A percentile compares a stretch with the other conserved stretches of the same genome.
Evolutionary conservation across 2,329 filamentous ascomycete species (phyloP).

Genomic region (Sarocladiaceae sp.): DNA sequence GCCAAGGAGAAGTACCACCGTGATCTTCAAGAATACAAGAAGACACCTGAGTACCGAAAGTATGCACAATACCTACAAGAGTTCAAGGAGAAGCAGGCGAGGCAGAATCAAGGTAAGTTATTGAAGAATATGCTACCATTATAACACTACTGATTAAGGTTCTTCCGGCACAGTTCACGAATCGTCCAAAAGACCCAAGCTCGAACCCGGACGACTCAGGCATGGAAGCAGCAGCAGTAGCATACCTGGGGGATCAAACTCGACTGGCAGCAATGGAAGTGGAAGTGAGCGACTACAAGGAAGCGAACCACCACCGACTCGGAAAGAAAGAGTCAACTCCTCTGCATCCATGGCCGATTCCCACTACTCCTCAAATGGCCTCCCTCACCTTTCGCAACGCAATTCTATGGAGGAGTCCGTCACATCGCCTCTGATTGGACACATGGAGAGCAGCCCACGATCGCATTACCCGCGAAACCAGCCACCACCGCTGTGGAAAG

Average conservation of each 20-base stretch:
- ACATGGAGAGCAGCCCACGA: conserved; percentile 30
- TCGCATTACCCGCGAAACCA: conserved; percentile 22
- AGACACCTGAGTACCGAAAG: conserved; percentile 63
- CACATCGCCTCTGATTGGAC: conserved; percentile 36
- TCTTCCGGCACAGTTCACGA: neutral
- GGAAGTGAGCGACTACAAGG: conserved; percentile 43
- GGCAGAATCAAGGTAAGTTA: conserved; percentile 50
- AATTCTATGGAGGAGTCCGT: conserved; percentile 38
- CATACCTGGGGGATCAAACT: conserved; percentile 27
- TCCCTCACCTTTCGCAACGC: conserved; percentile 28
- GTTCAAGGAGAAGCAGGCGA: conserved; percentile 70
- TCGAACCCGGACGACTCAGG: conserved; percentile 32
- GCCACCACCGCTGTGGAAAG: conserved; percentile 20
- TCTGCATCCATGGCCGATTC: conserved; percentile 42
- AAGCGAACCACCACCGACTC: conserved; percentile 42
- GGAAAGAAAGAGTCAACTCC: conserved; percentile 45
- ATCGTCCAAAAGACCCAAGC: conserved; percentile 41
- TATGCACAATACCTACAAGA: conserved; percentile 72
- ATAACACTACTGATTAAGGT: conserved; percentile 11
- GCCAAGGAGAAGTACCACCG: conserved; percentile 75
- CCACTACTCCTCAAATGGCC: conserved; percentile 32
- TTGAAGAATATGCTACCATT: neutral
- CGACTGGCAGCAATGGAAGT: conserved; percentile 35
- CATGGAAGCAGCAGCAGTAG: conserved; percentile 38
- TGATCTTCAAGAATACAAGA: conserved; percentile 73